Evolutionary conservation across 139 green algal genomes (phyloP).

Genomic region (Closterium sp.): DNA sequence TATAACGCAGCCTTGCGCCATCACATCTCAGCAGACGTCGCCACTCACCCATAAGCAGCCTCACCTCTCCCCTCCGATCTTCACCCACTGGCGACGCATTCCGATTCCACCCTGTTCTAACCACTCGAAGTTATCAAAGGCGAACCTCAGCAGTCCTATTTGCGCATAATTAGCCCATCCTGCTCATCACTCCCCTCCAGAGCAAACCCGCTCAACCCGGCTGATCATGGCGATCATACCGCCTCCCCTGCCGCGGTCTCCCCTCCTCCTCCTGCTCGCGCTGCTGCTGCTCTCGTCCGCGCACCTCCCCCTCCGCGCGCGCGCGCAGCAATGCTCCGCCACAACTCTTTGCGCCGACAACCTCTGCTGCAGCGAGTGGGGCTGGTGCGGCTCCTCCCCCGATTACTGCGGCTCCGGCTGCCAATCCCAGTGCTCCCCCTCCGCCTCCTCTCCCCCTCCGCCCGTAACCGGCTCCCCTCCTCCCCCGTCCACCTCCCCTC

Average conservation of each 20-base stretch:
- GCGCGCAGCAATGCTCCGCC: neutral
- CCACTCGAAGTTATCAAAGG: too few relatives aligned
- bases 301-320: neutral
- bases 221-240: neutral
- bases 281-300: neutral
- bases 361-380: neutral
- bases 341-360: neutral
- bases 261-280: neutral
- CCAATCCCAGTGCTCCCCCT: neutral
- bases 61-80: too few relatives aligned
- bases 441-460: neutral
- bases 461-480: neutral
- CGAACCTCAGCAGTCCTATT: too few relatives aligned
- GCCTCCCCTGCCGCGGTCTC: neutral
- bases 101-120: too few relatives aligned
- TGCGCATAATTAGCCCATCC: too few relatives aligned
- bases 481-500: too few relatives aligned
- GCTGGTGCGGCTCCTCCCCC: neutral
- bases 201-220: too few relatives aligned
- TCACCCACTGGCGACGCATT: too few relatives aligned
- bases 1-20: too few relatives aligned
- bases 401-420: neutral
- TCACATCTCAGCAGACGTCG: too few relatives aligned
- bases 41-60: too few relatives aligned
- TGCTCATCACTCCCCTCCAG: too few relatives aligned